A percentile compares a stretch with the other conserved stretches of the same genome.
phyloP scores from a whole-genome alignment of 192 early-diverging fungal genomes.

The Paraglomus occultum region DNA sequence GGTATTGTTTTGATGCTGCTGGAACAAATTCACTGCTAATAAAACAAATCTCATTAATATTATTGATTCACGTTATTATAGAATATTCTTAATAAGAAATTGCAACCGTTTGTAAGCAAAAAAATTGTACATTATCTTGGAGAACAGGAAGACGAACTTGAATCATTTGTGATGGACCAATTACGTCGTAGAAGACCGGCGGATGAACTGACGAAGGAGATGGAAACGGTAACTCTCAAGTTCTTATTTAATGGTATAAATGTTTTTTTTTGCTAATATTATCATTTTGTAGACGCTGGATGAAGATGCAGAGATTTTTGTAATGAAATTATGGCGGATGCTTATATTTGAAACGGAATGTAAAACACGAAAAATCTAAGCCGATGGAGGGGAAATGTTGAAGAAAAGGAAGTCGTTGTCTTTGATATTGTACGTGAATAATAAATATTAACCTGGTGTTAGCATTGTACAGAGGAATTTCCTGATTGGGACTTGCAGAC shows the following conservation, averaged over 20 bases:
- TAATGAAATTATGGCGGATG: conserved; percentile 86
- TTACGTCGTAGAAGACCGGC: conserved; percentile 66
- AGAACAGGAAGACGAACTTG: conserved; percentile 74
- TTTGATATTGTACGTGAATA: too few species aligned
- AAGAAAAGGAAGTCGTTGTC: not conserved
- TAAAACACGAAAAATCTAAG: conserved; percentile 39
- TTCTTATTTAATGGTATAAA: not conserved
- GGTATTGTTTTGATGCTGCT: conserved; percentile 36
- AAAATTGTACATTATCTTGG: conserved; percentile 81
- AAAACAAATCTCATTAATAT: conserved; percentile 20
- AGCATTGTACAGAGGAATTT: too few species aligned
- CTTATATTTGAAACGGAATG: conserved; percentile 84
- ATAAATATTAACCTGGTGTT: too few species aligned
- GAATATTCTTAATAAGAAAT: conserved; percentile 58
- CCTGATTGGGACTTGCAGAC: too few species aligned
- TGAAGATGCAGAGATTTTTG: conserved; percentile 85
- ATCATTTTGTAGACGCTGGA: conserved; percentile 65
- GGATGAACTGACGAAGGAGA: conserved; percentile 68
- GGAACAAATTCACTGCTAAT: conserved; percentile 2
- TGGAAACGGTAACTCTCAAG: conserved; percentile 60
- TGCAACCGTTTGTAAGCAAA: conserved; percentile 74
- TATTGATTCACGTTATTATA: conserved; percentile 31
- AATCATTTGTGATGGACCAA: conserved; percentile 74
- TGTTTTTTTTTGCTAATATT: conserved; percentile 8
- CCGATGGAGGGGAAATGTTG: not conserved